Evolutionary conservation across 768 basidiomycete genomes (phyloP), one percentile per base, ranked within the genome.

Genomic region (Lanmaoa pseudosensibilis): DNA sequence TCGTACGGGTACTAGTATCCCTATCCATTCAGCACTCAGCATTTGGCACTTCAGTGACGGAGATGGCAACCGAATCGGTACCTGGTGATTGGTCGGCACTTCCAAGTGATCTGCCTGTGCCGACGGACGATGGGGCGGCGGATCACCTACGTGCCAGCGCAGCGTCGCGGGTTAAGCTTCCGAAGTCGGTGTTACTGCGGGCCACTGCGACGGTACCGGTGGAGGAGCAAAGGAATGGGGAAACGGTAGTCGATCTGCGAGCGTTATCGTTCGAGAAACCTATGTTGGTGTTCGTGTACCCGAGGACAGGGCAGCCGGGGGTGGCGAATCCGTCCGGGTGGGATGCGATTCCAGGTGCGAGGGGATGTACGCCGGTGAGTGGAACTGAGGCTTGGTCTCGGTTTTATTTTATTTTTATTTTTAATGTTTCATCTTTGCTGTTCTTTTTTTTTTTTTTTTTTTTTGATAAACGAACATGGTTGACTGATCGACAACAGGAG

Each of bases 241-340:
- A 34, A 18, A 38, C 15, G 25, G 6, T 12, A 15, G 48, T 64
- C 40, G 58, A 69, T 21, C 49, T 69, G 5, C 40, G 44, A 0
- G 45, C 34, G 15, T 18, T 61, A 7, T 66, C 65, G 39, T 60
- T 68, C 41, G 43, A 59, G 9, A 30, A 25, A 7, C 66, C 59
- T 0, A 59, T 69, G 15, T n/a, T 68, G n/a, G 57, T 64, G 44
- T 69, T 69, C 21, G 56, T 58, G 13, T 68, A 64, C 41, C 67
- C 68, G 5, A 50, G 59, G 36, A 61, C 61, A n/a, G 66, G 67
- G 9, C 38, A 19, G 25, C 64, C 61, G 2, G 53, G 64, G 2
- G 41, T 61, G 3, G 36, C 54, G 2, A 66, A 56, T 54, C 43
- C 52, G 11, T 39, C 47, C 0, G 62, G 57, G 5, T 69, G 67